Evolutionary conservation across 2,329 filamentous ascomycete species (phyloP).

Genomic region (Botryotinia globosa): DNA sequence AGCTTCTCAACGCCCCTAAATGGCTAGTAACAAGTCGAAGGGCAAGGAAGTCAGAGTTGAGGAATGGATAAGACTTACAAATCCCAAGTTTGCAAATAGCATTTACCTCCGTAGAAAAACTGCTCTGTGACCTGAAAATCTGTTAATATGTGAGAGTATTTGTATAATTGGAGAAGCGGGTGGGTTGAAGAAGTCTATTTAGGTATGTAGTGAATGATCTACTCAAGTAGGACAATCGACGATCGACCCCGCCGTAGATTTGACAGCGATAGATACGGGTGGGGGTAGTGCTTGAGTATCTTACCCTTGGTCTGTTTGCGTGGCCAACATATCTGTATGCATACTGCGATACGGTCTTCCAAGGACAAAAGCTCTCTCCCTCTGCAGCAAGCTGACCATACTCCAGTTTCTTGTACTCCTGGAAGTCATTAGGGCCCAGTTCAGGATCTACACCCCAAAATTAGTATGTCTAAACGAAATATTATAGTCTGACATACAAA

Average conservation of each 20-base stretch:
- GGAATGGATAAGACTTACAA: constrained; percentile 54
- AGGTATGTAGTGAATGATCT: constrained; percentile 11
- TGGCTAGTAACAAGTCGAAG: background rate
- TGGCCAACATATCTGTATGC: constrained; percentile 58
- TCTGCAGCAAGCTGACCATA: constrained; percentile 32
- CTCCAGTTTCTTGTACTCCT: constrained; percentile 27
- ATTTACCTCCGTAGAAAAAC: constrained; percentile 53
- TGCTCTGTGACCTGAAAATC: constrained; percentile 5
- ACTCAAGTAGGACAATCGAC: background rate
- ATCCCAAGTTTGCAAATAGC: constrained; percentile 66
- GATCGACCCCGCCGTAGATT: background rate
- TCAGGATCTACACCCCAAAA: constrained; percentile 6
- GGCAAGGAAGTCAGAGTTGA: constrained; percentile 3
- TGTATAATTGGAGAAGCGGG: background rate
- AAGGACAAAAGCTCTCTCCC: constrained; percentile 47
- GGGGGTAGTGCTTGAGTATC: background rate
- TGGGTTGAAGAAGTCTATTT: background rate
- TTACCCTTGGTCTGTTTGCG: constrained; percentile 41
- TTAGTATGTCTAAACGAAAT: background rate
- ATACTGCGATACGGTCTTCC: constrained; percentile 55
- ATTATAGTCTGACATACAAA: background rate
- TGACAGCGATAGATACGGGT: background rate
- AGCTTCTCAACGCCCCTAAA: background rate
- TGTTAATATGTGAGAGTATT: constrained; percentile 20
- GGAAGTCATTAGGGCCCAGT: constrained; percentile 17